Base-by-base conservation (phyloP, 768 basidiomycete genomes). In the Boletus speciosus region DNA sequence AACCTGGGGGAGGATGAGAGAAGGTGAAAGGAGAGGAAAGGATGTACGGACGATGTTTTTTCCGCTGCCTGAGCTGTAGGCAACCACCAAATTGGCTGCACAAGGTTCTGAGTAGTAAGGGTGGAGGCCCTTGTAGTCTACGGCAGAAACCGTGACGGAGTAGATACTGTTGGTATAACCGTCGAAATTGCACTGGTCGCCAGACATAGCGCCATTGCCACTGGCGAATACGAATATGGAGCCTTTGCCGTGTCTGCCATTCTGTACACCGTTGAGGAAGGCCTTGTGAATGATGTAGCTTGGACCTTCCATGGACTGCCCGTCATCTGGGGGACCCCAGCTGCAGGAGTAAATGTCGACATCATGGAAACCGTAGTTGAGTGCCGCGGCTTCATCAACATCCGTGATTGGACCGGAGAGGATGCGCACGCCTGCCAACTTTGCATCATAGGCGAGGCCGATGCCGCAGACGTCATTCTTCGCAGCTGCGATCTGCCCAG, bases 121-220 rank as follows among this genome's bases (percentile, higher is more conserved):
- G 66, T 97, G 97, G 32, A 94, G 72, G 15, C 94, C 96, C 66
- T 91, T 90, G 69, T 87, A 84, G 64, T 98, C 97, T 55, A 98
- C 79, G 0, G 97, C 92, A n/a, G 93, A 86, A 29, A 99, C 93
- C 0, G 97, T 99, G 40, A 99, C 84, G 7, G 90, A 92, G 72
- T 92, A 98, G 54, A 98, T 95, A 64, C 89, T 92, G 68, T 99
- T 99, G 12, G 97, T 99, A 70, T 99, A 99, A 7, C 97, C 97
- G 61, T 98, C 96, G 66, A 99, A 98, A 69, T 99, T 99, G 77
- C 97, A 99, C 70, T 98, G 96, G 66, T 99, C 97, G 16, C 89
- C 92, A 51, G 81, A 79, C 8, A 80, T 81, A 31, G 93, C 97
- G 8, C 97, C 97, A 66, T 99, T 99, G 0, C 97, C 97, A 50